These are phyloP conservation scores for Hibiscus trionum DNA, from an alignment of 345 rosid species.

Conservation along the genomic window DNA sequence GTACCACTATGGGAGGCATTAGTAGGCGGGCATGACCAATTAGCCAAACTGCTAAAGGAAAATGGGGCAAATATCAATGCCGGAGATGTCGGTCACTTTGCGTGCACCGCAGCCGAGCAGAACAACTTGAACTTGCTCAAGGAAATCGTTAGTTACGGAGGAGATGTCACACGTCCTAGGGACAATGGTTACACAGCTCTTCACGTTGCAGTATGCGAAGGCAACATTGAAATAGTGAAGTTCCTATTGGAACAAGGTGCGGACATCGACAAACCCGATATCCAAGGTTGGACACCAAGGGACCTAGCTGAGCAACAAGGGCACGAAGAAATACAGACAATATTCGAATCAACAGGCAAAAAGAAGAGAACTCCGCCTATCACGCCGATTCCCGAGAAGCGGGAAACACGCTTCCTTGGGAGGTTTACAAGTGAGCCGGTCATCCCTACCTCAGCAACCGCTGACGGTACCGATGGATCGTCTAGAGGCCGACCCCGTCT, in stretches of 20 bases:
- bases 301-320: neutral
- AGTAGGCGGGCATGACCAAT: neutral
- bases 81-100: neutral
- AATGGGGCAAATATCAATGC: neutral
- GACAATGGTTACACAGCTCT: neutral
- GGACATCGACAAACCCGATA: neutral
- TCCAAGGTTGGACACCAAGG: neutral
- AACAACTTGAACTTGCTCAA: neutral
- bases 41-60: neutral
- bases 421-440: neutral
- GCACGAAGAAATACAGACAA: constrained; percentile 4
- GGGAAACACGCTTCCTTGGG: neutral
- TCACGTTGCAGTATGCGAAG: neutral
- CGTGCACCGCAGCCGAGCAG: neutral
- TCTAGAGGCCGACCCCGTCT: constrained; percentile 32
- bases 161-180: neutral
- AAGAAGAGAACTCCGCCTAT: constrained; percentile 18
- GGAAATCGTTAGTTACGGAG: neutral
- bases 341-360: constrained; percentile 30
- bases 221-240: neutral
- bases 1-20: neutral
- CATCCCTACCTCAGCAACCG: constrained; percentile 14
- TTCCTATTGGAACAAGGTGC: neutral
- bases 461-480: constrained; percentile 37
- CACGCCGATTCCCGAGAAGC: neutral